Evolutionary conservation across 2,329 filamentous ascomycete species (phyloP).

Genomic region (Balansia obtecta): DNA sequence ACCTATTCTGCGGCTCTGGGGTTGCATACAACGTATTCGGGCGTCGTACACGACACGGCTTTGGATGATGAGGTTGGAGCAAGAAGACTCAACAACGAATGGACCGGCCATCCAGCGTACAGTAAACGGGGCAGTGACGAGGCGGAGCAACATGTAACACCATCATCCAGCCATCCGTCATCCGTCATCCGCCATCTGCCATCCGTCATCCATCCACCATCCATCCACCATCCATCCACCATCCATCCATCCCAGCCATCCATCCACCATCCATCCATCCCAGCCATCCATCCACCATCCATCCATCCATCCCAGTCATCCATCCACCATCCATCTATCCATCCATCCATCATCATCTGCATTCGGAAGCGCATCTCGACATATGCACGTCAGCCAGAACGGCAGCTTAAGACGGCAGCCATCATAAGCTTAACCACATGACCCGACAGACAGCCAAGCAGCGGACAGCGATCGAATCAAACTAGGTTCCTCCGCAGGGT

Average conservation of each 20-base stretch:
- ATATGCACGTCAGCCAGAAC: not conserved
- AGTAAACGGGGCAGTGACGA: not conserved
- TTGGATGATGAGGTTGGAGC: not conserved
- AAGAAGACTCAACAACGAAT: too few species aligned
- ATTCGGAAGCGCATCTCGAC: not conserved
- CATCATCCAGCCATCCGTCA: not conserved
- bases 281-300: too few species aligned
- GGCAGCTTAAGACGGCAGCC: not conserved
- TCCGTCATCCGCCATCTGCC: not conserved
- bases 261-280: too few species aligned
- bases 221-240: too few species aligned
- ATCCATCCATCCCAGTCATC: too few species aligned
- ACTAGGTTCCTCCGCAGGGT: not conserved
- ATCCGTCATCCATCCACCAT: not conserved
- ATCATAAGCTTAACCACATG: constrained; percentile 1
- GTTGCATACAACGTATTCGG: not conserved
- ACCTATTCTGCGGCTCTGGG: not conserved
- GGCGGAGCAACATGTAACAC: not conserved
- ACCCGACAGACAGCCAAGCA: not conserved
- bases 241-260: too few species aligned
- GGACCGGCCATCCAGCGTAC: not conserved
- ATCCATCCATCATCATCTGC: not conserved
- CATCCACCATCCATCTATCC: not conserved
- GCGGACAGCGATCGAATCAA: not conserved
- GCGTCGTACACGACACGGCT: constrained; percentile 3